Conservation (phyloP, 164 flowering plant species). For the Umbellularia californica region DNA sequence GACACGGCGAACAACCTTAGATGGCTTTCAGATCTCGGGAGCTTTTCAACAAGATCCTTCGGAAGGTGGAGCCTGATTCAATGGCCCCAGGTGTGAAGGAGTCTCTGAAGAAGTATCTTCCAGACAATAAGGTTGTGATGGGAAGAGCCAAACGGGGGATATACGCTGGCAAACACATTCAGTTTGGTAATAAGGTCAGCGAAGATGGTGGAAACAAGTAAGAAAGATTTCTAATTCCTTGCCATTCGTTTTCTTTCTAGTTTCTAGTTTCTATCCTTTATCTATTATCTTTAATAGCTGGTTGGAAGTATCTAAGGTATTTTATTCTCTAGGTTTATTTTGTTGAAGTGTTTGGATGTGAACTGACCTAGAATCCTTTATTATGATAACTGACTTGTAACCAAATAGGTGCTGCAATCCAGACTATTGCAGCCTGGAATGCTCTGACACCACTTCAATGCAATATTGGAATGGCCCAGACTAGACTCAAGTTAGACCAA, state of each 20-base stretch:
- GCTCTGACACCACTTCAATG: too few species aligned
- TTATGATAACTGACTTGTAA: background rate
- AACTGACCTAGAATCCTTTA: too few species aligned
- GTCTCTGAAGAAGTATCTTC: slow-evolving; percentile 45
- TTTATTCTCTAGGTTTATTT: background rate
- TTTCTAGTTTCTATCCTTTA: too few species aligned
- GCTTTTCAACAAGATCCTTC: slow-evolving; percentile 62
- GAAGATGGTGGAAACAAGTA: slow-evolving; percentile 97
- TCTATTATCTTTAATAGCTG: too few species aligned
- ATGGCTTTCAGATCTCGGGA: slow-evolving; percentile 84
- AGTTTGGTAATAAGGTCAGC: slow-evolving; percentile 79
- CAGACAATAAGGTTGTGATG: slow-evolving; percentile 73
- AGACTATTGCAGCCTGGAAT: too few species aligned
- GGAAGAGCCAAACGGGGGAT: slow-evolving; percentile 90
- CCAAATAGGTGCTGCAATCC: background rate
- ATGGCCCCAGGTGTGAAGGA: slow-evolving; percentile 60
- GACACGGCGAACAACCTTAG: background rate
- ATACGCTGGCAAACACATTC: slow-evolving; percentile 90
- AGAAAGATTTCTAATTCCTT: background rate
- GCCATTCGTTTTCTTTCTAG: too few species aligned
- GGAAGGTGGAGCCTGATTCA: slow-evolving; percentile 61
- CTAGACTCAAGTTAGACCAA: too few species aligned
- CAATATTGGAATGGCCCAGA: too few species aligned
- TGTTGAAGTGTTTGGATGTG: background rate
- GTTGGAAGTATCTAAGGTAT: too few species aligned